phyloP scores from a whole-genome alignment of 2,329 filamentous ascomycete genomes.

The Didymella arachidicola region DNA sequence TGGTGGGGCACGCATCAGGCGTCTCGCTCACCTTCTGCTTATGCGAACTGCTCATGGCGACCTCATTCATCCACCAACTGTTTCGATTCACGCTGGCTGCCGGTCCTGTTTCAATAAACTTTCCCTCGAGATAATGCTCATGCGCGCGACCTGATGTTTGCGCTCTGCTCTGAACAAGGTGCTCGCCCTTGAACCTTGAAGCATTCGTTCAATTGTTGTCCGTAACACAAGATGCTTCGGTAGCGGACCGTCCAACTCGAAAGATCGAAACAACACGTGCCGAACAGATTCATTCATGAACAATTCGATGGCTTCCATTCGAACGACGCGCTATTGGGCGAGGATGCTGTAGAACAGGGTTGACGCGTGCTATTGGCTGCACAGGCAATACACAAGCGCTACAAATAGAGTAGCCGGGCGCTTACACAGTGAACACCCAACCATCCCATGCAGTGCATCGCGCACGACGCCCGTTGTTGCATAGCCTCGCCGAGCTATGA shows the following conservation, averaged over 20 bases:
- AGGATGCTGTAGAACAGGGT: slow-evolving; percentile 36
- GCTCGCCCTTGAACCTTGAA: background rate
- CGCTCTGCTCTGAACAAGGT: background rate
- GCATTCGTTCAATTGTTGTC: slow-evolving; percentile 6
- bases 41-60: slow-evolving; percentile 26
- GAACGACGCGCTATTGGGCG: slow-evolving; percentile 36
- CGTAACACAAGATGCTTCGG: slow-evolving; percentile 13
- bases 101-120: slow-evolving; percentile 3
- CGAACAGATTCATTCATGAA: slow-evolving; percentile 1
- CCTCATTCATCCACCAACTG: slow-evolving; percentile 25
- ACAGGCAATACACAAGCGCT: slow-evolving; percentile 31
- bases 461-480: slow-evolving; percentile 31
- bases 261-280: slow-evolving; percentile 18
- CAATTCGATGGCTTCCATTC: slow-evolving; percentile 7
- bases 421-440: slow-evolving; percentile 44
- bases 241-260: slow-evolving; percentile 9
- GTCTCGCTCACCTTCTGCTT: slow-evolving; percentile 22
- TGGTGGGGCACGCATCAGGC: slow-evolving; percentile 17
- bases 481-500: slow-evolving; percentile 21
- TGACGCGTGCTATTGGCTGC: slow-evolving; percentile 37
- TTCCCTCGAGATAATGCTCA: background rate
- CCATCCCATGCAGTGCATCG: slow-evolving; percentile 37
- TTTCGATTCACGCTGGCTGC: slow-evolving; percentile 20
- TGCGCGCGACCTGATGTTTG: background rate
- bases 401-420: slow-evolving; percentile 45